Percentiles rank a stretch among this genome's conserved stretches.
Evolutionary conservation across 1,139 yeast genomes (phyloP).

Genomic region (Suhomyces ambrosiae): DNA sequence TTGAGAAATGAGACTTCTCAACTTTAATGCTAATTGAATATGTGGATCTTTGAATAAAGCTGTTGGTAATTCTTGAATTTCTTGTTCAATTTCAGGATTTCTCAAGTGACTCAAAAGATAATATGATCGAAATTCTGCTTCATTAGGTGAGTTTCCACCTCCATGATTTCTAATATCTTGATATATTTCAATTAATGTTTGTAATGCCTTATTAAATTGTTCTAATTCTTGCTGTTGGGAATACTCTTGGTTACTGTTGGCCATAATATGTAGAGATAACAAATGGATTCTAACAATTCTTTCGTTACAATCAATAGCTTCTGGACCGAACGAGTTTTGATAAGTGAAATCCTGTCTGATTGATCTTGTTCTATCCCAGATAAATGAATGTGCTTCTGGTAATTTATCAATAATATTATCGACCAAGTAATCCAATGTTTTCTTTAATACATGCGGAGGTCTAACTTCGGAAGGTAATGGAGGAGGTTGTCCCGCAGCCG

Average conservation of each 20-base stretch:
- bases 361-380: slow-evolving; percentile 99
- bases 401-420: slow-evolving; percentile 62
- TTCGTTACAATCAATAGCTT: slow-evolving; percentile 92
- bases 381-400: slow-evolving; percentile 85
- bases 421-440: slow-evolving; percentile 70
- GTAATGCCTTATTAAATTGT: slow-evolving; percentile 89
- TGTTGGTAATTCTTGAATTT: slow-evolving; percentile 67
- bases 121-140: slow-evolving; percentile 92
- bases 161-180: slow-evolving; percentile 75
- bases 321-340: slow-evolving; percentile 92
- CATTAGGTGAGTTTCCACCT: slow-evolving; percentile 75
- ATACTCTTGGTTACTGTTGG: slow-evolving; percentile 72
- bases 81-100: slow-evolving; percentile 85
- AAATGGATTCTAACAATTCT: slow-evolving; percentile 88
- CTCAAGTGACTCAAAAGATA: slow-evolving; percentile 76
- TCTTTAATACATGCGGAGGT: slow-evolving; percentile 75
- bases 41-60: slow-evolving; percentile 53
- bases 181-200: slow-evolving; percentile 86
- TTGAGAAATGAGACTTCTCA: slow-evolving; percentile 67
- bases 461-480: slow-evolving; percentile 97
- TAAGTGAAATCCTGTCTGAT: slow-evolving; percentile 96
- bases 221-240: slow-evolving; percentile 95
- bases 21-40: slow-evolving; percentile 72
- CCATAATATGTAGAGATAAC: slow-evolving; percentile 82
- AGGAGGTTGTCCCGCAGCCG: slow-evolving; percentile 98